These are phyloP conservation scores for Pythium scleroteichum DNA, from an alignment of 352 stramenopile species.

Conservation along the genomic window DNA sequence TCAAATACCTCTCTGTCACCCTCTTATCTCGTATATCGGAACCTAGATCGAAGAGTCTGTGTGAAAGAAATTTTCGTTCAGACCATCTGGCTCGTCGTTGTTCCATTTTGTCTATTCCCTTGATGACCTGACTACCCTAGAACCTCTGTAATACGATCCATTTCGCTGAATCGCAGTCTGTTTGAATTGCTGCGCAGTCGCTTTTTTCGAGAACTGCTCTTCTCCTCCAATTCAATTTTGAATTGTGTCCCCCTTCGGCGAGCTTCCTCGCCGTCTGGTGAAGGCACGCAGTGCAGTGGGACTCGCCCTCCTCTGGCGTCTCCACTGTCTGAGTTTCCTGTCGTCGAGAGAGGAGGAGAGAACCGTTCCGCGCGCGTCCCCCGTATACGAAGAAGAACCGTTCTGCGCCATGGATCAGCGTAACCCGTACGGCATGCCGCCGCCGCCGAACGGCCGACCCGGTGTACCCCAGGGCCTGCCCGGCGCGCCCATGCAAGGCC, in stretches of 20 bases:
- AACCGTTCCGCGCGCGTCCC: no score
- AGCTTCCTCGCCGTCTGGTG: slow-evolving; percentile 19
- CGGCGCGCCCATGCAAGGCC: slow-evolving; percentile 39
- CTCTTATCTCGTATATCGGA: no score
- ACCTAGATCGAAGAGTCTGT: no score
- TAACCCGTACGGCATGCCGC: slow-evolving; percentile 62
- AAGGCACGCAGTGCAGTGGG: not conserved
- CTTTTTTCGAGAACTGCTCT: slow-evolving; percentile 4
- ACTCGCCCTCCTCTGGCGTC: not conserved
- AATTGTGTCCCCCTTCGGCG: slow-evolving; percentile 1
- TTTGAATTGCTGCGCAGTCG: slow-evolving; percentile 6
- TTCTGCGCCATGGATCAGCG: slow-evolving; percentile 52
- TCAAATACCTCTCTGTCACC: no score
- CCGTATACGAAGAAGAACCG: not conserved
- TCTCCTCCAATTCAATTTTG: slow-evolving; percentile 4
- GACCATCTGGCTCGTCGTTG: no score
- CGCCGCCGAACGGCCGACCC: slow-evolving; percentile 23
- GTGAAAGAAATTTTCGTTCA: no score
- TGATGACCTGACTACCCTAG: no score
- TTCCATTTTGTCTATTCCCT: no score
- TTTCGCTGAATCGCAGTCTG: not conserved
- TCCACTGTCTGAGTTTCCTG: slow-evolving; percentile 21
- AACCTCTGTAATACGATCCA: not conserved
- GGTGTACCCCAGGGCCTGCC: slow-evolving; percentile 32
- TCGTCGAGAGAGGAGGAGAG: not conserved